Evolutionary conservation across 108 stramenopile genomes (phyloP), one percentile per base, ranked within the genome.

Genomic region (Conticribra weissflogii): DNA sequence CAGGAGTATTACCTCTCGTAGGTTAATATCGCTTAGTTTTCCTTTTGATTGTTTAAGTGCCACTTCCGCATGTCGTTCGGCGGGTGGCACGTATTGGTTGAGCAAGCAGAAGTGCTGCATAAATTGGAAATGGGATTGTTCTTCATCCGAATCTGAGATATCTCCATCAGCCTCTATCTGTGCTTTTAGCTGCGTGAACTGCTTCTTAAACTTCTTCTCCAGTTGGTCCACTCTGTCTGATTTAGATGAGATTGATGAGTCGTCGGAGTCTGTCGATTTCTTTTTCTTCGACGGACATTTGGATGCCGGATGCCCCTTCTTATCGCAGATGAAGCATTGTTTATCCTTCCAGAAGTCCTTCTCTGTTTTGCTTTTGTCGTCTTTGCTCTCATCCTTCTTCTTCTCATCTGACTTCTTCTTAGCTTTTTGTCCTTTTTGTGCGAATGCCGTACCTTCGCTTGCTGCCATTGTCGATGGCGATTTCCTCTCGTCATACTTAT

Each of bases 401-500:
- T 59, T 59, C 28, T 59, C 12, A 22, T 30, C 9, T 2, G 30
- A 17, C 36, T 4, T 14, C 30, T 59, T 59, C 33, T 59, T 59
- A 3, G 5, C 48, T 31, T 64, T 64, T 27, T 64, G 49, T 50
- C 63, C 63, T 50, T 64, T 64, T 30, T 64, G 63, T 15, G 63
- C 49, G 7, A 64, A 64, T 17, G 63, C 63, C 9, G 49, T 50
- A 50, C 63, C 63, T 49, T 64, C 63, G 27, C 47, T 50, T 3
- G 47, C 25, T n/a, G 18, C 17, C 18, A n/a, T 12, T 19, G 2
- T 47, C 21, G n/a, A 72, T 67, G 41, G 0, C 68, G 70, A 18
- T 45, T 65, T 31, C 83, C 78, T 53, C 21, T 64, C 63, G 47
- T 64, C 47, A 22, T 64, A 64, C 25, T 64, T 64, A 27, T 64